These are phyloP conservation scores for Aspergillus spinulosporus DNA, from an alignment of 2,329 filamentous ascomycete species.

Conservation along the genomic window DNA sequence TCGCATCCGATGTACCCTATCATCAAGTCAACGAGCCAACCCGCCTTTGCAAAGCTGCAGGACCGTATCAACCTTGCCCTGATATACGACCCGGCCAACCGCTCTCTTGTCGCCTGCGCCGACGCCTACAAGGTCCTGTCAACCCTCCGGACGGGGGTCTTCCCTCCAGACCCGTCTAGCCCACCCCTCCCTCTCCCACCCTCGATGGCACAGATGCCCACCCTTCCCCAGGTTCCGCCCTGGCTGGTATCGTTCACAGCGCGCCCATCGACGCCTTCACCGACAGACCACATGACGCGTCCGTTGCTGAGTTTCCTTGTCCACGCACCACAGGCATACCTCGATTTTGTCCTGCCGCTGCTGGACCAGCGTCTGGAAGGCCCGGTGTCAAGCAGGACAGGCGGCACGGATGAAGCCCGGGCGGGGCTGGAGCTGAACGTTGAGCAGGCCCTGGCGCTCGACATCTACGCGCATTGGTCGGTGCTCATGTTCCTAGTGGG, in stretches of 20 bases:
- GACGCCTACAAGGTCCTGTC: not conserved
- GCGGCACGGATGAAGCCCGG: too few relatives aligned
- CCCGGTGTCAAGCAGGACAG: not conserved
- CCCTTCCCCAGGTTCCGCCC: not conserved
- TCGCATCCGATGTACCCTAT: constrained; percentile 2
- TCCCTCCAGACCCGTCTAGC: not conserved
- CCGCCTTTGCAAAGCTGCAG: constrained; percentile 1
- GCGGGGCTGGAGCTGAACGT: not conserved
- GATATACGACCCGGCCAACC: not conserved
- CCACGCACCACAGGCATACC: not conserved
- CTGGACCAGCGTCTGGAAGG: constrained; percentile 1
- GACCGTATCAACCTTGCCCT: not conserved
- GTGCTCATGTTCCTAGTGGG: not conserved
- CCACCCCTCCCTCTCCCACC: not conserved
- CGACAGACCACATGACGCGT: not conserved
- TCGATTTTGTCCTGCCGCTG: not conserved
- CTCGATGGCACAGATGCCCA: not conserved
- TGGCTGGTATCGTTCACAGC: not conserved
- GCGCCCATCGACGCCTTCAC: not conserved
- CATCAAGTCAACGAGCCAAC: not conserved
- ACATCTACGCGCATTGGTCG: constrained; percentile 10
- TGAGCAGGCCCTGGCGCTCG: not conserved
- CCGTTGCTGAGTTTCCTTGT: constrained; percentile 3
- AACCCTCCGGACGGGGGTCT: not conserved
- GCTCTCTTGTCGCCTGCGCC: constrained; percentile 1